Conservation (phyloP, 441 rosid species). For the Iberis amara region DNA sequence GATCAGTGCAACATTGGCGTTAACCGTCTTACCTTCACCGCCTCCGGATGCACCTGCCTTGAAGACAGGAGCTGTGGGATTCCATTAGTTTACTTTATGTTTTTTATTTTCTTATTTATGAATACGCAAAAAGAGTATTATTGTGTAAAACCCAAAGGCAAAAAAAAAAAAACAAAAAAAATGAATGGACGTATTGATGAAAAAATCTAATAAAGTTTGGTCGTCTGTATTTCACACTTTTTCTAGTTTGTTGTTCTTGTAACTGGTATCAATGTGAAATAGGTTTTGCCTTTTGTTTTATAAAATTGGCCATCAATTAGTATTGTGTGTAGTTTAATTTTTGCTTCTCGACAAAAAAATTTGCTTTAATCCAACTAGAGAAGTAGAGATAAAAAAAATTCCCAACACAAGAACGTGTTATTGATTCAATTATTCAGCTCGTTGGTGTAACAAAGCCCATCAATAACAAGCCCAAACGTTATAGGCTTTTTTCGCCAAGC, state of each 20-base stretch:
- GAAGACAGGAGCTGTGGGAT: slow-evolving; percentile 32
- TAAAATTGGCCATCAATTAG: neutral
- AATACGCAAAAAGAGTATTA: slow-evolving; percentile 16
- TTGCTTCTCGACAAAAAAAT: no score
- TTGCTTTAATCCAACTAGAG: no score
- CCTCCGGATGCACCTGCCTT: slow-evolving; percentile 37
- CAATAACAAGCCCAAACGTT: no score
- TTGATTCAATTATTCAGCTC: no score
- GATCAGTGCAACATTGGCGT: slow-evolving; percentile 51
- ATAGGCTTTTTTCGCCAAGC: no score
- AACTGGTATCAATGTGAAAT: slow-evolving; percentile 18
- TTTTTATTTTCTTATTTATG: neutral
- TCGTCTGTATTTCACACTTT: slow-evolving; percentile 27
- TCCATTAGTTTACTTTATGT: slow-evolving; percentile 36
- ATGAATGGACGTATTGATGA: neutral
- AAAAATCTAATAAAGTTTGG: slow-evolving; percentile 23
- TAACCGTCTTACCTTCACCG: slow-evolving; percentile 68
- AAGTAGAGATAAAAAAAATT: no score
- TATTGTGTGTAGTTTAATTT: no score
- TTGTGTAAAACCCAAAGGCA: slow-evolving; percentile 15
- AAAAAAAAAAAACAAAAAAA: neutral
- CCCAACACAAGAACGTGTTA: no score
- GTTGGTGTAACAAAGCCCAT: no score
- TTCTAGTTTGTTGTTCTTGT: slow-evolving; percentile 14
- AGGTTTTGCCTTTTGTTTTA: slow-evolving; percentile 7